phyloP scores from a whole-genome alignment of 257 asterid genomes.

The Salvia splendens region DNA sequence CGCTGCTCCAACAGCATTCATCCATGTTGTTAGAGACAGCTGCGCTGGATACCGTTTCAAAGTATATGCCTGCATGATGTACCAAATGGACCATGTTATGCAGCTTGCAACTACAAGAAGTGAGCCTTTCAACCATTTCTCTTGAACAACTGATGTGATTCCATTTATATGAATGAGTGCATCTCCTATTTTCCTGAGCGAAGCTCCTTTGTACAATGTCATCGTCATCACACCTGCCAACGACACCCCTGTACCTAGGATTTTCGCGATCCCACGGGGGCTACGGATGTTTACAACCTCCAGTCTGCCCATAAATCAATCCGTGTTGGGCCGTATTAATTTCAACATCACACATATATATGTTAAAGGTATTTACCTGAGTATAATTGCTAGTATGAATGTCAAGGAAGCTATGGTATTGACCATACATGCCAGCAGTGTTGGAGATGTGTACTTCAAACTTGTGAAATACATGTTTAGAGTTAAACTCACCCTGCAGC shows the following conservation, averaged over 20 bases:
- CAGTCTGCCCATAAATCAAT: constrained; percentile 43
- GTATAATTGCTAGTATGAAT: constrained; percentile 63
- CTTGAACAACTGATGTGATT: constrained; percentile 37
- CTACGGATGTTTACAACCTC: constrained; percentile 54
- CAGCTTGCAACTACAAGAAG: constrained; percentile 66
- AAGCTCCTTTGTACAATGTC: constrained; percentile 71
- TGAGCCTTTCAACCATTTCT: constrained; percentile 64
- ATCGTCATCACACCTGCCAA: constrained; percentile 67
- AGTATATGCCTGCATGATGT: constrained; percentile 79
- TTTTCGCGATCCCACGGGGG: constrained; percentile 61
- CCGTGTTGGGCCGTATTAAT: background rate
- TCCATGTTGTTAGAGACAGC: constrained; percentile 73
- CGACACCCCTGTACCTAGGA: constrained; percentile 60
- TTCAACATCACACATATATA: background rate
- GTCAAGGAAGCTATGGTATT: constrained; percentile 71
- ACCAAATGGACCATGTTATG: constrained; percentile 64
- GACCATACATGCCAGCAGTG: constrained; percentile 65
- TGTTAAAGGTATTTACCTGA: constrained; percentile 45
- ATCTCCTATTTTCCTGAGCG: constrained; percentile 43
- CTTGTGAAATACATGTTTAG: constrained; percentile 73
- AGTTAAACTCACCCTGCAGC: constrained; percentile 64
- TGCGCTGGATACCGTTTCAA: constrained; percentile 75
- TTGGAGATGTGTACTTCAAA: constrained; percentile 62
- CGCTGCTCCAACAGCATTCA: constrained; percentile 73
- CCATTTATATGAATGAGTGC: constrained; percentile 49